Percentiles rank a stretch among this genome's conserved stretches.
These are phyloP conservation scores for Asterochloris erici DNA, from an alignment of 139 green algal species.

Conservation along the genomic window DNA sequence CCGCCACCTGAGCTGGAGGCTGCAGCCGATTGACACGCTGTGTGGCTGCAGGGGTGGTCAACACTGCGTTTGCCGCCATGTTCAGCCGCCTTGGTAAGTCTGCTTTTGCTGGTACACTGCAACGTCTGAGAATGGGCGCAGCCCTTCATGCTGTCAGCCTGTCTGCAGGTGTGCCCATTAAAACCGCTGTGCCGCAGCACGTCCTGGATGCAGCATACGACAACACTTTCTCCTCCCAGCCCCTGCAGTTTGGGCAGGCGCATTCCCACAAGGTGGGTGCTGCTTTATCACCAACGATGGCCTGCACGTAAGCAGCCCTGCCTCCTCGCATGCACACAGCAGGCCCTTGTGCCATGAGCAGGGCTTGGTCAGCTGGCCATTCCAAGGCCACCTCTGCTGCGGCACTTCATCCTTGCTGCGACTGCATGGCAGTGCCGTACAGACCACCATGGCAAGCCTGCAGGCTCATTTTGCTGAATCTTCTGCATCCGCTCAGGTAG, in stretches of 20 bases:
- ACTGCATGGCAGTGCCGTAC: background rate
- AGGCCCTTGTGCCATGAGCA: too few relatives aligned
- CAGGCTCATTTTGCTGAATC: background rate
- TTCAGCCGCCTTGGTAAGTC: slow-evolving; percentile 23
- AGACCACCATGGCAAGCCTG: background rate
- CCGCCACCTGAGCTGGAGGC: too few relatives aligned
- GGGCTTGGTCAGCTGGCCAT: too few relatives aligned
- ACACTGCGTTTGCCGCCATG: slow-evolving; percentile 26
- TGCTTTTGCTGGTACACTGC: background rate
- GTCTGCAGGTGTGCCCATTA: slow-evolving; percentile 25
- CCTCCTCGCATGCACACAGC: too few relatives aligned
- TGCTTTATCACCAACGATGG: background rate
- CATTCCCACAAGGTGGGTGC: background rate
- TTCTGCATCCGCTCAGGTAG: slow-evolving; percentile 19
- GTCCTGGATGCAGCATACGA: slow-evolving; percentile 14
- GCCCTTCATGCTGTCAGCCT: background rate
- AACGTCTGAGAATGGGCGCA: too few relatives aligned
- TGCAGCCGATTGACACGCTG: too few relatives aligned
- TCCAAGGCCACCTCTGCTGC: background rate
- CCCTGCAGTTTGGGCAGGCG: background rate
- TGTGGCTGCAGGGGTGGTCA: background rate
- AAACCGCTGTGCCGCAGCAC: slow-evolving; percentile 19
- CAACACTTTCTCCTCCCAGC: background rate
- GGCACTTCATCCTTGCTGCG: background rate
- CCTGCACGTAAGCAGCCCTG: too few relatives aligned